Percentiles rank a stretch among this genome's conserved stretches.
phyloP scores from a whole-genome alignment of 2,329 filamentous ascomycete genomes.

The Aureobasidium sp. region DNA sequence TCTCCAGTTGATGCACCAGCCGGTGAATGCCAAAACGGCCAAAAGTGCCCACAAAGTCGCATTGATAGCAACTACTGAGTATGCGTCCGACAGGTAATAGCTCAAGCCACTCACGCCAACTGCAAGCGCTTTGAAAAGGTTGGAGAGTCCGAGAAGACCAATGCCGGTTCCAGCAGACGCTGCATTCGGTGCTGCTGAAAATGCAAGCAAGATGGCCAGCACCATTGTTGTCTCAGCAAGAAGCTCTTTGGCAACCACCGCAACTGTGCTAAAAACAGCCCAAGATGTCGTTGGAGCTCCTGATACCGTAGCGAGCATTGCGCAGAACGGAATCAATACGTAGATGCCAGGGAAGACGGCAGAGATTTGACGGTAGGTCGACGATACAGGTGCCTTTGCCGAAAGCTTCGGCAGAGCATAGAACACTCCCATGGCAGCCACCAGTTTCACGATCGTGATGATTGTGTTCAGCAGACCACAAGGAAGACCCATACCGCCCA shows the following conservation, averaged over 20 bases:
- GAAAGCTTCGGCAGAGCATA: constrained; percentile 32
- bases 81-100: constrained; percentile 39
- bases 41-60: constrained; percentile 40
- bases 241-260: constrained; percentile 37
- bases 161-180: constrained; percentile 41
- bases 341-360: constrained; percentile 36
- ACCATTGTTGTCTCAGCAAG: constrained; percentile 37
- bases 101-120: constrained; percentile 40
- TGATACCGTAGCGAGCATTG: constrained; percentile 26
- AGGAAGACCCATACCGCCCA: constrained; percentile 41
- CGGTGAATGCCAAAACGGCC: constrained; percentile 33
- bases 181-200: constrained; percentile 42
- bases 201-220: constrained; percentile 39
- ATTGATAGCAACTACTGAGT: constrained; percentile 38
- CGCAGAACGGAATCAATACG: constrained; percentile 34
- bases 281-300: not conserved
- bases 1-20: constrained; percentile 39
- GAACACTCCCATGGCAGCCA: constrained; percentile 35
- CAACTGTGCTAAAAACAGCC: constrained; percentile 29
- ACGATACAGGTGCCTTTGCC: constrained; percentile 35
- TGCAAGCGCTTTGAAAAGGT: constrained; percentile 41
- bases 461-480: constrained; percentile 39
- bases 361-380: constrained; percentile 37
- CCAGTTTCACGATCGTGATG: constrained; percentile 35
- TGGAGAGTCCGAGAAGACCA: constrained; percentile 42